phyloP scores from a whole-genome alignment of 2,329 filamentous ascomycete genomes.

The Alternaria consortialis region DNA sequence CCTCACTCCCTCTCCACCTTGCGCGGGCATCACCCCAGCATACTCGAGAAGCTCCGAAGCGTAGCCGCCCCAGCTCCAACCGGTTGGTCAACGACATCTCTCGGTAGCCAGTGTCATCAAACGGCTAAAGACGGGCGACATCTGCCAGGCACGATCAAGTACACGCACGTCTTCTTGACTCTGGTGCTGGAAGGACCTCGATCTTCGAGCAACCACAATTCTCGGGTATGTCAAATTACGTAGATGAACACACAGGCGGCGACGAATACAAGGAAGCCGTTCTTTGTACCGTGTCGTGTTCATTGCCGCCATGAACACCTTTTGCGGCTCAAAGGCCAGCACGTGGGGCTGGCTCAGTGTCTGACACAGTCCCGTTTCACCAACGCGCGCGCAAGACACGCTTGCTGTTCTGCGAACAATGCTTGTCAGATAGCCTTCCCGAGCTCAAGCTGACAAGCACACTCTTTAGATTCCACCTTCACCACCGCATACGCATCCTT shows the following conservation, averaged over 20 bases:
- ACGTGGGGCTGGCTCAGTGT: conserved; percentile 36
- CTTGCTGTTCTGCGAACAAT: conserved; percentile 30
- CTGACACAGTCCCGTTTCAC: conserved; percentile 41
- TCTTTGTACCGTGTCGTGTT: conserved; percentile 8
- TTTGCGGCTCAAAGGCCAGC: conserved; percentile 28
- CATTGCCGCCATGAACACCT: conserved; percentile 9
- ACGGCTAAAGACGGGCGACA: conserved; percentile 8
- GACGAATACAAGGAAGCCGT: conserved; percentile 3
- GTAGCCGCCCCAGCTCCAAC: conserved; percentile 1
- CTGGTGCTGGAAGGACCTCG: neutral
- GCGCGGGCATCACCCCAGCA: conserved; percentile 13
- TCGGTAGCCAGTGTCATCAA: conserved; percentile 1
- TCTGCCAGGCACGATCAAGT: neutral
- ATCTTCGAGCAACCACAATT: conserved; percentile 1
- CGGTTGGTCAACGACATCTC: conserved; percentile 1
- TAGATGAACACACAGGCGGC: neutral
- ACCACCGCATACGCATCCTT: conserved; percentile 5
- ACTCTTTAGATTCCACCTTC: conserved; percentile 21
- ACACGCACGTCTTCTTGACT: neutral
- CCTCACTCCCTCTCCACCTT: conserved; percentile 19
- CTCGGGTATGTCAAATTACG: conserved; percentile 20
- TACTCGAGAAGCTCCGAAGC: conserved; percentile 9
- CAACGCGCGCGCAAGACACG: conserved; percentile 30
- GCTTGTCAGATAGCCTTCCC: conserved; percentile 18
- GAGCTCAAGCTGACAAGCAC: conserved; percentile 33